Conservation (phyloP, 2,329 filamentous ascomycete genomes). For the Malbranchea zuffiana region DNA sequence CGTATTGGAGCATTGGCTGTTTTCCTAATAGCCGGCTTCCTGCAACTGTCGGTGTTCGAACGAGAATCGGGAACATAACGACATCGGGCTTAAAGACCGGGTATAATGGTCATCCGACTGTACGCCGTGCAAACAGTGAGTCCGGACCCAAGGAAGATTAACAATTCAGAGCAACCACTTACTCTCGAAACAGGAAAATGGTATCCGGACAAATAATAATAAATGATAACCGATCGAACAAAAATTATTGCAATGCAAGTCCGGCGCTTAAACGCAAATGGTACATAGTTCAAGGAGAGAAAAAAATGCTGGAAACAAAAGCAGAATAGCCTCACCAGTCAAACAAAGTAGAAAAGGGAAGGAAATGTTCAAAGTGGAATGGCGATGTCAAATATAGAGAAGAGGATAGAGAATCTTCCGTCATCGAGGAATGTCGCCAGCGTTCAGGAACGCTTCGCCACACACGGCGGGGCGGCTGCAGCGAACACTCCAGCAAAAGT, state of each 20-base stretch:
- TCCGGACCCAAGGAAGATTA: no score
- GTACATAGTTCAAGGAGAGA: neutral
- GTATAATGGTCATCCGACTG: conserved; percentile 7
- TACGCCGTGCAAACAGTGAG: conserved; percentile 4
- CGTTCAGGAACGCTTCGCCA: conserved; percentile 11
- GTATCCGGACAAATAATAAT: neutral
- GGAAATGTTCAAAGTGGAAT: neutral
- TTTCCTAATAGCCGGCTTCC: conserved; percentile 22
- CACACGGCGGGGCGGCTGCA: conserved; percentile 12
- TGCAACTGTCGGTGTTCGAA: conserved; percentile 18
- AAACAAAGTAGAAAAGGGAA: neutral
- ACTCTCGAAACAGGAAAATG: conserved; percentile 7
- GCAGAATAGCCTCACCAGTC: neutral
- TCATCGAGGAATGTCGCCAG: neutral
- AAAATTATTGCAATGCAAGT: no score
- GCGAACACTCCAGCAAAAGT: conserved; percentile 5
- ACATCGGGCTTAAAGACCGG: conserved; percentile 5
- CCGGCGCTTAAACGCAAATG: conserved; percentile 6
- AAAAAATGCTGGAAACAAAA: neutral
- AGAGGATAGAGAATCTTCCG: neutral
- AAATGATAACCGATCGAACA: no score
- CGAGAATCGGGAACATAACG: conserved; percentile 26
- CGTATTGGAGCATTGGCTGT: conserved; percentile 17
- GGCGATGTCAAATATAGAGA: neutral
- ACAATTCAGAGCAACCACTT: no score